A percentile compares a stretch with the other conserved stretches of the same genome.
These are phyloP conservation scores for Amanita molliuscula DNA, from an alignment of 768 basidiomycete genomes.

Conservation along the genomic window DNA sequence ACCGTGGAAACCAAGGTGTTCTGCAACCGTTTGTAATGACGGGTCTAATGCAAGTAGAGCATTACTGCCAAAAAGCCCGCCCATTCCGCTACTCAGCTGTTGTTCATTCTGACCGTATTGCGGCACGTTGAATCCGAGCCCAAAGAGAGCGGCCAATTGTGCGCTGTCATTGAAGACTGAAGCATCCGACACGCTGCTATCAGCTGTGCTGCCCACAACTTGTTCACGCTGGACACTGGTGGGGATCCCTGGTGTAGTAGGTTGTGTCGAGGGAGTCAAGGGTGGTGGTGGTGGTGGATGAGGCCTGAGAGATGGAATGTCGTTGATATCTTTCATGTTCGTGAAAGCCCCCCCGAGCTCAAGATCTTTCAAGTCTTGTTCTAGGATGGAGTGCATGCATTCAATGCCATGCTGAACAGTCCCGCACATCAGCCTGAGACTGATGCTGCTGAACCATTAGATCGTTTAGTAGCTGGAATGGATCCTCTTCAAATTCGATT, in stretches of 20 bases:
- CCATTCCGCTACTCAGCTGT: not conserved
- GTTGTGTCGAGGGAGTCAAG: not conserved
- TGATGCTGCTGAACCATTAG: not conserved
- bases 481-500: conserved; percentile 3
- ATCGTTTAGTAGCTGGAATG: conserved; percentile 1
- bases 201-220: not conserved
- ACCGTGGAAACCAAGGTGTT: conserved; percentile 3
- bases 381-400: conserved; percentile 40
- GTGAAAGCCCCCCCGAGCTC: conserved; percentile 6
- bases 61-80: not conserved
- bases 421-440: conserved; percentile 2
- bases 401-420: conserved; percentile 6
- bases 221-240: not conserved
- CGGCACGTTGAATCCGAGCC: not conserved
- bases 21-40: conserved; percentile 1
- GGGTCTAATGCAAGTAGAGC: not conserved
- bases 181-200: not conserved
- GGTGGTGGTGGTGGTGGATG: not conserved
- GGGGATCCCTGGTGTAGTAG: not conserved
- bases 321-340: not conserved
- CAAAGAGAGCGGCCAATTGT: not conserved
- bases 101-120: not conserved
- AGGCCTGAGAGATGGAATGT: not conserved
- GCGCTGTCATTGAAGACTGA: not conserved
- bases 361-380: conserved; percentile 40